These are phyloP conservation scores for Yarrowia keelungensis DNA, from an alignment of 805 yeast species.

Conservation along the genomic window DNA sequence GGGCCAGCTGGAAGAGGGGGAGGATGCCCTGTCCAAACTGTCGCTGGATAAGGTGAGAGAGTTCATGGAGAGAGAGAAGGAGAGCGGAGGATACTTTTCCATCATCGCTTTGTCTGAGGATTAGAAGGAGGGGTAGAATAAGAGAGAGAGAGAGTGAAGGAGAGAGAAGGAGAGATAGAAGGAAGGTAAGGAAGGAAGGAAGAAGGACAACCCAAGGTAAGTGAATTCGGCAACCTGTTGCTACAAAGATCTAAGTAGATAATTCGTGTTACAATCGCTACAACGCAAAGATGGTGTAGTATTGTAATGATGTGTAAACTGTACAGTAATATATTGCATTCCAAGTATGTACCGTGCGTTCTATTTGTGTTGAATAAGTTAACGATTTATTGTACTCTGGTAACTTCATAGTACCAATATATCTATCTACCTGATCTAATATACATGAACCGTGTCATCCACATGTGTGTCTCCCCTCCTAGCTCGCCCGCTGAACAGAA, in stretches of 20 bases:
- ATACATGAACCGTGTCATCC: neutral
- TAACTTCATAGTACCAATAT: neutral
- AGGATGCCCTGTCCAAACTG: slow-evolving; percentile 61
- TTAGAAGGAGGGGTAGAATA: neutral
- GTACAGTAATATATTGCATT: neutral
- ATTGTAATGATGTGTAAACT: neutral
- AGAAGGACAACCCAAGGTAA: neutral
- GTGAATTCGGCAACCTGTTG: neutral
- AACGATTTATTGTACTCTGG: neutral
- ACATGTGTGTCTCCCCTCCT: neutral
- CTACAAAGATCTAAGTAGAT: slow-evolving; percentile 17
- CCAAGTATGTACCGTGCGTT: too few relatives aligned
- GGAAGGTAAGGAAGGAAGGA: neutral
- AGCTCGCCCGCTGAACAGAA: neutral
- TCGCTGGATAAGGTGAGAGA: slow-evolving; percentile 65
- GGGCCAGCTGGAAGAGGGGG: slow-evolving; percentile 53
- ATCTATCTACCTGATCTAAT: neutral
- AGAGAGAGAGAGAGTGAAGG: neutral
- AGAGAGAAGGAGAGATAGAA: neutral
- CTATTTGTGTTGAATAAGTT: neutral
- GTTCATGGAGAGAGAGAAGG: slow-evolving; percentile 62
- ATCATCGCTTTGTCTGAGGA: slow-evolving; percentile 68
- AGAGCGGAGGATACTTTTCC: slow-evolving; percentile 60
- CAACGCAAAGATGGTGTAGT: neutral
- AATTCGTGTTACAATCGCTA: slow-evolving; percentile 5